Conservation (phyloP, 345 rosid genomes). For the Physaria fendleri region DNA sequence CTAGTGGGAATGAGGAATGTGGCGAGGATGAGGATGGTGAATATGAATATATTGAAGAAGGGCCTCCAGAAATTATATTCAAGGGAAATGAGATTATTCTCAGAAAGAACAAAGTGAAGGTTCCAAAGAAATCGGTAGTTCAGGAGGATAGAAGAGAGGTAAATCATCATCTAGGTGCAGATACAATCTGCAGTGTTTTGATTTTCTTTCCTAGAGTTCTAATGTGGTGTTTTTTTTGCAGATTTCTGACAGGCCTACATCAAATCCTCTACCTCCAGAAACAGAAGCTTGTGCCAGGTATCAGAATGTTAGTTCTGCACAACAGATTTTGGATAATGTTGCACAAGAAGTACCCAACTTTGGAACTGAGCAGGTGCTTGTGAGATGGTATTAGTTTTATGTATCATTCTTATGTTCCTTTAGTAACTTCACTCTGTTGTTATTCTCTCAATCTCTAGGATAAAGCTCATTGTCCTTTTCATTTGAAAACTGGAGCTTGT, state of each 20-base stretch:
- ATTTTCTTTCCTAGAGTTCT: not conserved
- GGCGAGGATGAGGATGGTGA: constrained; percentile 50
- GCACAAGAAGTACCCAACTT: constrained; percentile 87
- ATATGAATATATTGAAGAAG: constrained; percentile 83
- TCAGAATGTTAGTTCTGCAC: constrained; percentile 55
- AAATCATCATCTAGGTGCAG: constrained; percentile 12
- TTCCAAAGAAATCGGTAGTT: constrained; percentile 46
- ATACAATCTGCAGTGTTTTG: not conserved
- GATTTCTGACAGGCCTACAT: constrained; percentile 72
- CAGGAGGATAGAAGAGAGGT: constrained; percentile 44
- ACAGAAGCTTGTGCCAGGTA: constrained; percentile 46
- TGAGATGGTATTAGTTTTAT: not conserved
- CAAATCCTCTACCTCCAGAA: constrained; percentile 90
- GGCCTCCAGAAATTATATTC: constrained; percentile 88
- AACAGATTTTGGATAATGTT: constrained; percentile 60
- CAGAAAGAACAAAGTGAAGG: constrained; percentile 67
- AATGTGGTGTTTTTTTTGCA: constrained; percentile 28
- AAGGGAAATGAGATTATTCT: constrained; percentile 84
- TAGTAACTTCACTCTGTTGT: not conserved
- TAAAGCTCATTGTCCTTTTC: constrained; percentile 98
- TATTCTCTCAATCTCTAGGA: constrained; percentile 41
- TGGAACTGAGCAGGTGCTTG: constrained; percentile 83
- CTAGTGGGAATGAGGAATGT: constrained; percentile 33
- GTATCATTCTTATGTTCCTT: not conserved
- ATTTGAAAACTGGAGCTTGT: constrained; percentile 93